These are phyloP conservation scores for Citrus unshiu DNA, from an alignment of 345 rosid genomes.

Conservation along the genomic window DNA sequence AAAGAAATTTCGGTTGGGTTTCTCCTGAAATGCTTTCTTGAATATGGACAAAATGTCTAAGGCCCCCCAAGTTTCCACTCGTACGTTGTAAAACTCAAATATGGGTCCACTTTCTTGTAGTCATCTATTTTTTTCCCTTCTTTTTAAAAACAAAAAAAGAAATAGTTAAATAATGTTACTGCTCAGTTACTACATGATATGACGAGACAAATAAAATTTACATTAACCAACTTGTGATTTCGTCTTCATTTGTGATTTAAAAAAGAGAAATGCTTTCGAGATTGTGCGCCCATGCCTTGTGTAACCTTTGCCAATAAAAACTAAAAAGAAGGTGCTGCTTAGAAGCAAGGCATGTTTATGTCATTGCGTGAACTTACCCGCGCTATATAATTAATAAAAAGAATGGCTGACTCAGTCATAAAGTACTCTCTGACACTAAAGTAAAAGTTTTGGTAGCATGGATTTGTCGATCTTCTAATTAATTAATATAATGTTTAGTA, in stretches of 20 bases:
- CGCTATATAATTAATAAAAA: neutral
- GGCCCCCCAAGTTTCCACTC: no score
- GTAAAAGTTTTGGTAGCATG: neutral
- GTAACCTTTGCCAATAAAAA: neutral
- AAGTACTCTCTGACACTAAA: neutral
- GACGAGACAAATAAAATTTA: neutral
- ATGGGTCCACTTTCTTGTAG: neutral
- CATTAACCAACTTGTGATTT: neutral
- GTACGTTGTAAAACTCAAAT: neutral
- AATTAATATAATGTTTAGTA: neutral
- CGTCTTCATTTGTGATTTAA: neutral
- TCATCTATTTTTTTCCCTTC: no score
- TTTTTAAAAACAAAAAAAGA: no score
- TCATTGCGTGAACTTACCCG: neutral
- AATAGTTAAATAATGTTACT: neutral
- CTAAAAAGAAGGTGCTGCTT: neutral
- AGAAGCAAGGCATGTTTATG: neutral
- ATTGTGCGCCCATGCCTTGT: no score
- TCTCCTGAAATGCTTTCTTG: neutral
- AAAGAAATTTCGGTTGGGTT: constrained; percentile 1
- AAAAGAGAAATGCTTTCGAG: neutral
- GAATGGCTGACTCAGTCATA: neutral
- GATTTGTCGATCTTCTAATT: no score
- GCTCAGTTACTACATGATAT: neutral
- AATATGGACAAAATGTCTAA: neutral